These are phyloP conservation scores for Pseudozyma pruni DNA, from an alignment of 1,284 basidiomycete genomes.

Conservation along the genomic window DNA sequence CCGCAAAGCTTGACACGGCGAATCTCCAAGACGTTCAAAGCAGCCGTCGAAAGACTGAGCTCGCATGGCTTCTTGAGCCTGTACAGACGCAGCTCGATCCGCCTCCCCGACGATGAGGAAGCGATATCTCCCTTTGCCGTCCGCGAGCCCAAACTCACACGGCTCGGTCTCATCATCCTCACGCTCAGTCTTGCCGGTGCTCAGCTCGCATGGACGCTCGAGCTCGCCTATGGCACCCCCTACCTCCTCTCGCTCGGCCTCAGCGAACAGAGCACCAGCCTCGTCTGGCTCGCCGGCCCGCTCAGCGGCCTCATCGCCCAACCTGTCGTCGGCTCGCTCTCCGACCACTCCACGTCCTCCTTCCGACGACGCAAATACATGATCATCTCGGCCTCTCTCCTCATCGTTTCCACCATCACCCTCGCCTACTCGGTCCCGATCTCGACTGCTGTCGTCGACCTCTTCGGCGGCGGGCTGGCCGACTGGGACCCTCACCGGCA, in stretches of 20 bases:
- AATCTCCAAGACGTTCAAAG: neutral
- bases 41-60: neutral
- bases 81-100: conserved; percentile 18
- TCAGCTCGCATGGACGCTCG: conserved; percentile 90
- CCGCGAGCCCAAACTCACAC: conserved; percentile 52
- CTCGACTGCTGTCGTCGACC: conserved; percentile 80
- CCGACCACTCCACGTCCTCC: conserved; percentile 87
- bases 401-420: conserved; percentile 78
- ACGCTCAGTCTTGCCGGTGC: conserved; percentile 77
- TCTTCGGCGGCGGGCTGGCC: conserved; percentile 80
- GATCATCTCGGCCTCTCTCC: conserved; percentile 79
- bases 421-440: conserved; percentile 86
- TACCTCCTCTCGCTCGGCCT: conserved; percentile 89
- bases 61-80: conserved; percentile 13
- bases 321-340: conserved; percentile 92
- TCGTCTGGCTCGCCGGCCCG: conserved; percentile 97
- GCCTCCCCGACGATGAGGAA: conserved; percentile 1
- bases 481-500: conserved; percentile 85
- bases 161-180: conserved; percentile 70
- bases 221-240: conserved; percentile 84
- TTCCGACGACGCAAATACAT: conserved; percentile 89
- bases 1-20: conserved; percentile 5
- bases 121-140: neutral
- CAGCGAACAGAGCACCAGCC: conserved; percentile 86
- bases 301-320: conserved; percentile 91